A percentile compares a stretch with the other conserved stretches of the same genome.
phyloP scores from a whole-genome alignment of 352 stramenopile genomes.

The Pythium rhizo-oryzae region DNA sequence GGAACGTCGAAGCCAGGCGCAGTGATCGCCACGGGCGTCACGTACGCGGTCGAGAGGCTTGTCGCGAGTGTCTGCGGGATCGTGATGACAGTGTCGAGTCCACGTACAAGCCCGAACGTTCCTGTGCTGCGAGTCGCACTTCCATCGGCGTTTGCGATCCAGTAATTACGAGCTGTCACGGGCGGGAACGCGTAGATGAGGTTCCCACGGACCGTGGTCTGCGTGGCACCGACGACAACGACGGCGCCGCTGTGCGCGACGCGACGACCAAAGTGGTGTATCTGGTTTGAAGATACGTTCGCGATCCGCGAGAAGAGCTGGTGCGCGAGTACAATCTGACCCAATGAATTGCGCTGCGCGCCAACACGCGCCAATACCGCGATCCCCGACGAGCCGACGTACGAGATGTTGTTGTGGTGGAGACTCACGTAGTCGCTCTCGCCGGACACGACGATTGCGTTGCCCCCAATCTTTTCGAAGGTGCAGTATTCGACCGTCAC shows the following conservation, averaged over 20 bases:
- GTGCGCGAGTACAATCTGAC: slow-evolving; percentile 35
- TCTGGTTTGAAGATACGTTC: slow-evolving; percentile 73
- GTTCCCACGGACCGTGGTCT: slow-evolving; percentile 57
- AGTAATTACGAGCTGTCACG: slow-evolving; percentile 34
- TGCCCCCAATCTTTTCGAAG: slow-evolving; percentile 74
- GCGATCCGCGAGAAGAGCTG: slow-evolving; percentile 44
- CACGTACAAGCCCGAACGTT: slow-evolving; percentile 17
- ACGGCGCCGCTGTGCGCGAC: slow-evolving; percentile 56
- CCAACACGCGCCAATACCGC: slow-evolving; percentile 40
- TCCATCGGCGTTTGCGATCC: slow-evolving; percentile 51
- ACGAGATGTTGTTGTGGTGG: slow-evolving; percentile 75
- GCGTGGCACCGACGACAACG: slow-evolving; percentile 50
- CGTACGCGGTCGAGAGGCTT: slow-evolving; percentile 41
- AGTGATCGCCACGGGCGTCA: slow-evolving; percentile 39
- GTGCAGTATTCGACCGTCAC: slow-evolving; percentile 56
- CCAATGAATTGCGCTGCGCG: slow-evolving; percentile 42
- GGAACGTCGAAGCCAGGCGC: slow-evolving; percentile 62
- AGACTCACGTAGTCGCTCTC: slow-evolving; percentile 54
- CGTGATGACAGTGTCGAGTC: slow-evolving; percentile 26
- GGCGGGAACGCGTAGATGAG: slow-evolving; percentile 55
- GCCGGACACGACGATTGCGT: slow-evolving; percentile 68
- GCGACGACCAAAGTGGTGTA: slow-evolving; percentile 65
- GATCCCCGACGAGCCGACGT: slow-evolving; percentile 56
- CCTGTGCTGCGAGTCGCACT: slow-evolving; percentile 12
- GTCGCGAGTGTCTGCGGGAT: slow-evolving; percentile 40